Conservation (phyloP, 1,139 yeast species). For the Blastobotrys petasosporus region DNA sequence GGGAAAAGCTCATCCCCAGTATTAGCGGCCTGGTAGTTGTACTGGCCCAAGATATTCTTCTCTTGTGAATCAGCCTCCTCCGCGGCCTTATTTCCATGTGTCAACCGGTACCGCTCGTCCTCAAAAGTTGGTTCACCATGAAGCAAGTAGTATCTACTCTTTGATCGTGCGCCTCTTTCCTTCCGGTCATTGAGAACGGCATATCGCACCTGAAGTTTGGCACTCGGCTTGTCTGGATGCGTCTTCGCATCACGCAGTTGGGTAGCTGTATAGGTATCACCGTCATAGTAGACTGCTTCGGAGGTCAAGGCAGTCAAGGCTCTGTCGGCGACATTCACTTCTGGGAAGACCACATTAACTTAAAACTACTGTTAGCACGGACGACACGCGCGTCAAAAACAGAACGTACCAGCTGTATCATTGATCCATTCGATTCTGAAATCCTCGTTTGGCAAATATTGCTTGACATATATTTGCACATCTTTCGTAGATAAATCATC, state of each 20-base stretch:
- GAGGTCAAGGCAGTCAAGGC: conserved; percentile 37
- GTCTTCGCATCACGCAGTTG: conserved; percentile 32
- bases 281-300: conserved; percentile 25
- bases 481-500: conserved; percentile 62
- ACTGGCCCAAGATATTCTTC: conserved; percentile 3
- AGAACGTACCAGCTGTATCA: conserved; percentile 43
- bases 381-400: background rate
- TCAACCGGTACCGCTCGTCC: conserved; percentile 26
- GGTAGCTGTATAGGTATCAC: conserved; percentile 20
- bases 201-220: conserved; percentile 41
- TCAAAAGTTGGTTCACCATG: conserved; percentile 69
- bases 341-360: conserved; percentile 48
- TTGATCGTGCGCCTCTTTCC: conserved; percentile 51
- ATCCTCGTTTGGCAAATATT: conserved; percentile 40
- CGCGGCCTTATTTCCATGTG: conserved; percentile 13
- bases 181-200: conserved; percentile 53
- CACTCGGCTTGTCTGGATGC: conserved; percentile 41
- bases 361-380: background rate
- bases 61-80: conserved; percentile 7
- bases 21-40: background rate
- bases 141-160: conserved; percentile 60
- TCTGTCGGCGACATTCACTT: conserved; percentile 40
- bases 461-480: conserved; percentile 50
- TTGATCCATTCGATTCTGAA: conserved; percentile 66
- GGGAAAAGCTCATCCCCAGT: conserved; percentile 19